A percentile compares a stretch with the other conserved stretches of the same genome.
Evolutionary conservation across 495 filamentous ascomycete species (phyloP).

Genomic region (Xylaria intraflava): DNA sequence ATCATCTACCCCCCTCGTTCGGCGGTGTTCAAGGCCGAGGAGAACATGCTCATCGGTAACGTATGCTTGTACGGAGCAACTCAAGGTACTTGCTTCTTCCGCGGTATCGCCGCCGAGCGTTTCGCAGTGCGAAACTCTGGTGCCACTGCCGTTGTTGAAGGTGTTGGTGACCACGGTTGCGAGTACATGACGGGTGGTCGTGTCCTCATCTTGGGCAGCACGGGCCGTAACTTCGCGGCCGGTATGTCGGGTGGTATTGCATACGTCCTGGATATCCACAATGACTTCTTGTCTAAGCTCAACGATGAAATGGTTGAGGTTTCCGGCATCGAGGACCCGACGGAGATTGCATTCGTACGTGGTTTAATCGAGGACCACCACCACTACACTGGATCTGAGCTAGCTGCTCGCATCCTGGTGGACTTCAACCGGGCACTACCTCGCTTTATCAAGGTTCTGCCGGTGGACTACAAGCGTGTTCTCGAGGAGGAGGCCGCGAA

Average conservation of each 20-base stretch:
- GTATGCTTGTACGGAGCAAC: slow-evolving; percentile 98
- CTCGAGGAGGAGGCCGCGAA: slow-evolving; percentile 80
- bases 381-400: slow-evolving; percentile 97
- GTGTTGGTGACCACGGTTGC: slow-evolving; percentile 95
- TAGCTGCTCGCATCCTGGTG: slow-evolving; percentile 90
- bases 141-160: slow-evolving; percentile 93
- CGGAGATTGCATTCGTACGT: slow-evolving; percentile 89
- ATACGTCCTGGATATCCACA: slow-evolving; percentile 87
- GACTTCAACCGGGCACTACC: slow-evolving; percentile 93
- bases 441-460: slow-evolving; percentile 90
- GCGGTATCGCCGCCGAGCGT: slow-evolving; percentile 92
- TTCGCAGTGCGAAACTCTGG: slow-evolving; percentile 98
- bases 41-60: slow-evolving; percentile 95
- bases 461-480: slow-evolving; percentile 96
- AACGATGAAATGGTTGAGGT: slow-evolving; percentile 99
- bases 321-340: slow-evolving; percentile 76
- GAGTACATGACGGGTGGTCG: slow-evolving; percentile 99
- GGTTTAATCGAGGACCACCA: slow-evolving; percentile 97
- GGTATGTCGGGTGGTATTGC: slow-evolving; percentile 99
- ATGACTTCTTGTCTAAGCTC: slow-evolving; percentile 90
- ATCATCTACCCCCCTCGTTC: slow-evolving; percentile 94
- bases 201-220: slow-evolving; percentile 80
- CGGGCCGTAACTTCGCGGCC: slow-evolving; percentile 98
- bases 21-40: slow-evolving; percentile 93
- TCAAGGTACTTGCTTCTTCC: slow-evolving; percentile 92